Conservation (phyloP, 495 filamentous ascomycete genomes). For the Penicillium paxilli region DNA sequence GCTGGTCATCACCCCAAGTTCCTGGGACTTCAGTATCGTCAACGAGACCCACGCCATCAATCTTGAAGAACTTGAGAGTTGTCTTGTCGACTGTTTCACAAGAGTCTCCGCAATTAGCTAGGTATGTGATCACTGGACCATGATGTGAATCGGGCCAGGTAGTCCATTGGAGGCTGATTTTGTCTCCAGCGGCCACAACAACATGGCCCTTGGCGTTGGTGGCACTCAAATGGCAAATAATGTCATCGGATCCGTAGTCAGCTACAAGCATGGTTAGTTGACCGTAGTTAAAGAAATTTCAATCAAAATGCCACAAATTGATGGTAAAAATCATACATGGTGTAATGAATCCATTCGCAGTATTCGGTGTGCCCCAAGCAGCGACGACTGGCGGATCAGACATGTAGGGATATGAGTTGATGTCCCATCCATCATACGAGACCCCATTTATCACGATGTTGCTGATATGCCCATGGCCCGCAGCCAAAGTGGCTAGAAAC, state of each 20-base stretch:
- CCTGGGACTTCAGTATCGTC: conserved; percentile 49
- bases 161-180: conserved; percentile 62
- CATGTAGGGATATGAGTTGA: conserved; percentile 32
- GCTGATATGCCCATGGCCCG: conserved; percentile 27
- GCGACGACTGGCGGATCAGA: conserved; percentile 49
- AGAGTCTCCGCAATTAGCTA: conserved; percentile 63
- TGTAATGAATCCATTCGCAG: conserved; percentile 59
- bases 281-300: conserved; percentile 3
- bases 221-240: conserved; percentile 65
- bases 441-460: conserved; percentile 35
- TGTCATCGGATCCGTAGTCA: conserved; percentile 47
- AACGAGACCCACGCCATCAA: conserved; percentile 60
- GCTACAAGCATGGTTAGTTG: conserved; percentile 42
- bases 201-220: conserved; percentile 53
- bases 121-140: conserved; percentile 71
- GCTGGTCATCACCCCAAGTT: conserved; percentile 63
- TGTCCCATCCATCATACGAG: conserved; percentile 43
- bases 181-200: conserved; percentile 52
- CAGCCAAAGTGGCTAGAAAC: conserved; percentile 13
- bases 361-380: conserved; percentile 55
- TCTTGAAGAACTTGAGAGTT: conserved; percentile 72
- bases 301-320: neutral
- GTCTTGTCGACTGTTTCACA: conserved; percentile 64
- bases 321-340: conserved; percentile 24
- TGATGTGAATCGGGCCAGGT: conserved; percentile 65